Percentiles rank a stretch among this genome's conserved stretches.
Evolutionary conservation across 2,329 filamentous ascomycete species (phyloP).

Genomic region (Eutypella sp.): DNA sequence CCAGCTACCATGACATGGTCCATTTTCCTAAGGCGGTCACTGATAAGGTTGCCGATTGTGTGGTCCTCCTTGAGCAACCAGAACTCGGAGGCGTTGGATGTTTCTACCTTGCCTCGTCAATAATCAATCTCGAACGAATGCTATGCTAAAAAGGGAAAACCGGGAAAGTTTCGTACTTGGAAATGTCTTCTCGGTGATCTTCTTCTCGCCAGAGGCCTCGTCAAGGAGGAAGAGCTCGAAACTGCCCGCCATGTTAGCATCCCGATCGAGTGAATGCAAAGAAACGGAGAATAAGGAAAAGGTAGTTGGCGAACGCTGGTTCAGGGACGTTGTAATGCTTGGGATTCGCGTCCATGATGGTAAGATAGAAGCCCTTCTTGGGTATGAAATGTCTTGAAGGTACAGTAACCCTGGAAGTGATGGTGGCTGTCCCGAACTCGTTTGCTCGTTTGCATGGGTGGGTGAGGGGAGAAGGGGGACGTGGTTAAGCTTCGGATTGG

Average conservation of each 20-base stretch:
- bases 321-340: not conserved
- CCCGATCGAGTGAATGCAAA: too few species aligned
- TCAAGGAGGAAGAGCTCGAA: slow-evolving; percentile 89
- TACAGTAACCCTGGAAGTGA: too few species aligned
- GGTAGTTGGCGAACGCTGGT: not conserved
- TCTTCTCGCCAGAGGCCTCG: slow-evolving; percentile 74
- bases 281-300: not conserved
- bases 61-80: slow-evolving; percentile 96
- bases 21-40: slow-evolving; percentile 78
- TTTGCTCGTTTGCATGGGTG: not conserved
- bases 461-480: not conserved
- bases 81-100: slow-evolving; percentile 93
- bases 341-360: not conserved
- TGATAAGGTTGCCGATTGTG: slow-evolving; percentile 85
- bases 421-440: not conserved
- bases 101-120: slow-evolving; percentile 48
- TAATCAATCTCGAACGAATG: too few species aligned
- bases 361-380: too few species aligned
- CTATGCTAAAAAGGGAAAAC: slow-evolving; percentile 5
- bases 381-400: too few species aligned
- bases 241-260: slow-evolving; percentile 42
- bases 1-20: slow-evolving; percentile 83
- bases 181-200: slow-evolving; percentile 82
- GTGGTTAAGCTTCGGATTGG: not conserved
- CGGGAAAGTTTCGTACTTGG: slow-evolving; percentile 65